phyloP scores from a whole-genome alignment of 2,329 filamentous ascomycete species.

The Diaporthe batatas region DNA sequence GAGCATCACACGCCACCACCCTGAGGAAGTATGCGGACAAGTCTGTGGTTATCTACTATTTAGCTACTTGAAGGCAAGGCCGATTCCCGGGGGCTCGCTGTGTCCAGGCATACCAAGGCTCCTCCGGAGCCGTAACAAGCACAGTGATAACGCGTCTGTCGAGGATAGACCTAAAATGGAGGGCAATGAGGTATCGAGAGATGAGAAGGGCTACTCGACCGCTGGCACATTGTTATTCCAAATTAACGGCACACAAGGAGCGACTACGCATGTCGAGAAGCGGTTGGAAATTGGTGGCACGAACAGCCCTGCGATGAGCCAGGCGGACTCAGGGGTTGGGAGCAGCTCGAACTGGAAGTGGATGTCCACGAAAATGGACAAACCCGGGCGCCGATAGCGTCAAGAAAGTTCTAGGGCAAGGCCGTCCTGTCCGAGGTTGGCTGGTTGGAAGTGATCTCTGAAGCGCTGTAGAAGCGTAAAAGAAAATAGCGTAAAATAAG shows the following conservation, averaged over 20 bases:
- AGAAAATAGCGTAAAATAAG: background rate
- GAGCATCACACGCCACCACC: slow-evolving; percentile 58
- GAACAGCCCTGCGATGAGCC: background rate
- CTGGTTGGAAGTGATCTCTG: background rate
- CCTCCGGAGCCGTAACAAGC: background rate
- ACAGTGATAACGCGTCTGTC: background rate
- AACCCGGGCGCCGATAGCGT: no score
- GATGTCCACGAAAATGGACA: background rate
- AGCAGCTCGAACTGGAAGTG: background rate
- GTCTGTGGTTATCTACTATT: background rate
- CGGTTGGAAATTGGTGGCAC: background rate
- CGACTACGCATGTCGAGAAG: background rate
- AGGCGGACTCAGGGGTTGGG: background rate
- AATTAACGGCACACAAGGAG: background rate
- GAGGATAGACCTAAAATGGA: background rate
- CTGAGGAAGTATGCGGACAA: background rate
- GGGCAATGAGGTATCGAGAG: background rate
- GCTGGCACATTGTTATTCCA: no score
- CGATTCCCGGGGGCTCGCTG: background rate
- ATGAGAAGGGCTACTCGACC: background rate
- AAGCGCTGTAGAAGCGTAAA: background rate
- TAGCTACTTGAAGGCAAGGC: background rate
- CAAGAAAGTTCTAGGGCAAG: background rate
- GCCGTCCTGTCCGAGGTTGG: background rate
- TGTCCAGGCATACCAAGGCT: background rate